Percentiles rank a stretch among this genome's conserved stretches.
Conservation (phyloP, 208 protist species). For the Leishmania arabica region DNA sequence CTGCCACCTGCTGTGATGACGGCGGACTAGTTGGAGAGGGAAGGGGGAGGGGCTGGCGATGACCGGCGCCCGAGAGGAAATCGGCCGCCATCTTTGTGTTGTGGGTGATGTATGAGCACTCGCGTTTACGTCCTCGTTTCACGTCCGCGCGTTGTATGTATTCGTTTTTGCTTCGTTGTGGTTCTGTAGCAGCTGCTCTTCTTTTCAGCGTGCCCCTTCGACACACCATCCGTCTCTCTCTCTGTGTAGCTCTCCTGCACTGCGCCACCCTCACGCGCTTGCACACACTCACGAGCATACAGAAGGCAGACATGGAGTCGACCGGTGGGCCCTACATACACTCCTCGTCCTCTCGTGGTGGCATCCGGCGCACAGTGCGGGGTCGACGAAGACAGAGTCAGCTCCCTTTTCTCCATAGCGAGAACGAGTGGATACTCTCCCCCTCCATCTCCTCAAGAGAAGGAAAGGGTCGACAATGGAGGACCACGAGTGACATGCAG, state of each 20-base stretch:
- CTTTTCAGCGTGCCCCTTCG: background rate
- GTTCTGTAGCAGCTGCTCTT: background rate
- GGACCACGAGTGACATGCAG: background rate
- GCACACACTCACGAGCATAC: background rate
- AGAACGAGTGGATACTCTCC: background rate
- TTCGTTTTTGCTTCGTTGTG: background rate
- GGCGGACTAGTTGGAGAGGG: background rate
- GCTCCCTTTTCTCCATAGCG: background rate
- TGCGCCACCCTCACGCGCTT: background rate
- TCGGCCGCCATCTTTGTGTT: background rate
- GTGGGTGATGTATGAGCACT: background rate
- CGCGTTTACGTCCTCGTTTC: background rate
- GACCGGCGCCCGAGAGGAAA: background rate
- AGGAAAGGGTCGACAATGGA: background rate
- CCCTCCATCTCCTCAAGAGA: background rate
- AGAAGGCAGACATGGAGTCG: background rate
- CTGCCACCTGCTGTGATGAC: constrained; percentile 20
- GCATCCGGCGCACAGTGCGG: background rate
- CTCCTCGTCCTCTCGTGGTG: background rate
- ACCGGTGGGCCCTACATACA: background rate
- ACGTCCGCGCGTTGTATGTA: background rate
- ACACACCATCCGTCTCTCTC: background rate
- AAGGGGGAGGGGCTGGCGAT: background rate
- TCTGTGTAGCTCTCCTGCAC: background rate
- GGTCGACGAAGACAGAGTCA: background rate